Conservation (phyloP, 768 basidiomycete genomes). For the Pleurotus salmoneostramineus region DNA sequence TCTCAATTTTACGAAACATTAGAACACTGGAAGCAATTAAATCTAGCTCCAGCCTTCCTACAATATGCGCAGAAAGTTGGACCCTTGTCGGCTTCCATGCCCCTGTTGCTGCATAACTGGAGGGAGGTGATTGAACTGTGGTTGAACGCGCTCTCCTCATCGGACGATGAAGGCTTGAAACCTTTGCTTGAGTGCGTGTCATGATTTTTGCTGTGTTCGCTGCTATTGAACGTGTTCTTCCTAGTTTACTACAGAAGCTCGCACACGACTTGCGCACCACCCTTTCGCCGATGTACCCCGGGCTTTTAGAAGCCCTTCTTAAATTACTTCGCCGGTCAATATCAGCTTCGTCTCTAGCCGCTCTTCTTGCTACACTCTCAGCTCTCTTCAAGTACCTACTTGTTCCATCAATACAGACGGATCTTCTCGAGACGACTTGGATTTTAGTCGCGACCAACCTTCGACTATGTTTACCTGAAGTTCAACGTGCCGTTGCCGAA, state of each 20-base stretch:
- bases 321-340: conserved; percentile 55
- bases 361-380: conserved; percentile 65
- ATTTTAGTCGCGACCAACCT: conserved; percentile 41
- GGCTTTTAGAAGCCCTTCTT: conserved; percentile 53
- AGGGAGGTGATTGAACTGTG: conserved; percentile 62
- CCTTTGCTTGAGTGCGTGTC: conserved; percentile 71
- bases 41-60: conserved; percentile 73
- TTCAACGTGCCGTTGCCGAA: conserved; percentile 77
- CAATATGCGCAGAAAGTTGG: conserved; percentile 61
- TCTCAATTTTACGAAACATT: conserved; percentile 77
- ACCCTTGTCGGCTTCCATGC: conserved; percentile 67
- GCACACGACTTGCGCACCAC: conserved; percentile 80
- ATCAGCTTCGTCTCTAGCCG: conserved; percentile 54
- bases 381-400: conserved; percentile 71
- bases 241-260: conserved; percentile 74
- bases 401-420: conserved; percentile 53
- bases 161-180: conserved; percentile 70
- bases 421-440: conserved; percentile 63
- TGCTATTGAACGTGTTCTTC: neutral
- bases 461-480: conserved; percentile 61
- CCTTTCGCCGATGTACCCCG: conserved; percentile 55
- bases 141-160: conserved; percentile 48
- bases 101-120: conserved; percentile 80
- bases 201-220: conserved; percentile 10
- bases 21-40: conserved; percentile 75